These are phyloP conservation scores for Musa balbisiana DNA, from an alignment of 202 grass and related monocot species.

Conservation along the genomic window DNA sequence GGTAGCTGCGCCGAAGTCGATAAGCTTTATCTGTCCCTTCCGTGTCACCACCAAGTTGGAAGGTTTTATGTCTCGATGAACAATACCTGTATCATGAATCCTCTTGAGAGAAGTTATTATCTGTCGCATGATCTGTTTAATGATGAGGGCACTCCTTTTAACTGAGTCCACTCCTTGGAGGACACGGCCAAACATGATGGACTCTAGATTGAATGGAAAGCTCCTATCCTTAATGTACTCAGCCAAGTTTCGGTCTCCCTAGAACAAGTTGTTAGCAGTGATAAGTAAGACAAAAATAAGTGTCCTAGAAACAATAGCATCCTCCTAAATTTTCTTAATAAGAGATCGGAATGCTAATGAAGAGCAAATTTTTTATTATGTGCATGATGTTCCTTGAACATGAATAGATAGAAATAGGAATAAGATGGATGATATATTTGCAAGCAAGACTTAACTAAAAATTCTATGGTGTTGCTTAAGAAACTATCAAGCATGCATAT, in stretches of 20 bases:
- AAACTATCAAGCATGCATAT: not conserved
- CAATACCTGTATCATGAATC: conserved; percentile 86
- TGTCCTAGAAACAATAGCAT: not conserved
- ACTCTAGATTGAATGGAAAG: conserved; percentile 76
- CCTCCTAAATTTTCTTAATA: no score
- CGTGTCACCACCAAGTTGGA: conserved; percentile 82
- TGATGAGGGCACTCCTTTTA: conserved; percentile 56
- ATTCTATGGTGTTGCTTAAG: not conserved
- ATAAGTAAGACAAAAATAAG: not conserved
- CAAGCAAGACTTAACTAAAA: not conserved
- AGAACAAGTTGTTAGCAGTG: not conserved
- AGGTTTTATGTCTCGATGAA: conserved; percentile 94
- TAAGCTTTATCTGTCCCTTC: conserved; percentile 83
- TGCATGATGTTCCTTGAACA: no score
- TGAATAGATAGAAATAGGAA: not conserved
- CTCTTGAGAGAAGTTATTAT: conserved; percentile 78
- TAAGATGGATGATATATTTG: not conserved
- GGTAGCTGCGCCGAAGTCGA: conserved; percentile 91
- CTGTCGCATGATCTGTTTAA: conserved; percentile 93
- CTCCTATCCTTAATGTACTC: conserved; percentile 47
- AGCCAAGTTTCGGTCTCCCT: conserved; percentile 59
- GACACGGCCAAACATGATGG: conserved; percentile 69
- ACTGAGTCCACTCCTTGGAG: conserved; percentile 43
- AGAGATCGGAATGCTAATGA: no score
- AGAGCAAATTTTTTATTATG: not conserved